Evolutionary conservation across 2,329 filamentous ascomycete genomes (phyloP).

Genomic region (Myrmaecium sp.): DNA sequence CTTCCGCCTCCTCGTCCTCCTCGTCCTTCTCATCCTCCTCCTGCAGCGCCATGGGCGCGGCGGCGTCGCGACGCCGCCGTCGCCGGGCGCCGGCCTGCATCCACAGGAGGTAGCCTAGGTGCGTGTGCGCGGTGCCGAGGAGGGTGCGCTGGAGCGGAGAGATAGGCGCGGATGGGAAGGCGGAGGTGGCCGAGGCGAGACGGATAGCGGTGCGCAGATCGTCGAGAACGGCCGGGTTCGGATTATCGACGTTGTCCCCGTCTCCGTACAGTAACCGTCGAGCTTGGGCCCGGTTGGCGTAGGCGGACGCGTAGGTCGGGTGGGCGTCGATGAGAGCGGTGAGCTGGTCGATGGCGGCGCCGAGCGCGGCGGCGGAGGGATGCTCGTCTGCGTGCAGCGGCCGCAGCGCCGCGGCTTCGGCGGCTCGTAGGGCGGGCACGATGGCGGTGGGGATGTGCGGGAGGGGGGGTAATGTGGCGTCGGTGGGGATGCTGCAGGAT

Average conservation of each 20-base stretch:
- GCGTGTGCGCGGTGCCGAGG: constrained; percentile 53
- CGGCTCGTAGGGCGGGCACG: constrained; percentile 21
- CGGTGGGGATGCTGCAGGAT: constrained; percentile 18
- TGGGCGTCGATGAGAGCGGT: constrained; percentile 38
- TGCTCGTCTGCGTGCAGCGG: constrained; percentile 19
- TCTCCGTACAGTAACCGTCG: constrained; percentile 46
- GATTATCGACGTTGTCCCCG: constrained; percentile 11
- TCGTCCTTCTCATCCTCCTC: constrained; percentile 3
- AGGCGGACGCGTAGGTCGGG: constrained; percentile 53
- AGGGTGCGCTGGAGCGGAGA: constrained; percentile 47
- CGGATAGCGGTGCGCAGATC: constrained; percentile 31
- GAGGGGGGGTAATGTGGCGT: constrained; percentile 21
- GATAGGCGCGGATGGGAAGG: constrained; percentile 17
- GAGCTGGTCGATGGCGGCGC: constrained; percentile 25
- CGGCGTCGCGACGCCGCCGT: too few species aligned
- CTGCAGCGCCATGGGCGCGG: not conserved
- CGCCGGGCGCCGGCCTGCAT: constrained; percentile 18
- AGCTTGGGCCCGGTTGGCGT: constrained; percentile 60
- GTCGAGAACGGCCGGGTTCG: constrained; percentile 24
- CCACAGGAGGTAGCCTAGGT: constrained; percentile 36
- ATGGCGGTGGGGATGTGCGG: constrained; percentile 21
- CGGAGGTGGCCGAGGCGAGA: constrained; percentile 5
- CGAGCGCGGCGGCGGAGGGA: constrained; percentile 6
- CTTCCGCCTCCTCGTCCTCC: constrained; percentile 16
- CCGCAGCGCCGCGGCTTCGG: constrained; percentile 24